phyloP scores from a whole-genome alignment of 257 asterid species.

The Solanum chilense region DNA sequence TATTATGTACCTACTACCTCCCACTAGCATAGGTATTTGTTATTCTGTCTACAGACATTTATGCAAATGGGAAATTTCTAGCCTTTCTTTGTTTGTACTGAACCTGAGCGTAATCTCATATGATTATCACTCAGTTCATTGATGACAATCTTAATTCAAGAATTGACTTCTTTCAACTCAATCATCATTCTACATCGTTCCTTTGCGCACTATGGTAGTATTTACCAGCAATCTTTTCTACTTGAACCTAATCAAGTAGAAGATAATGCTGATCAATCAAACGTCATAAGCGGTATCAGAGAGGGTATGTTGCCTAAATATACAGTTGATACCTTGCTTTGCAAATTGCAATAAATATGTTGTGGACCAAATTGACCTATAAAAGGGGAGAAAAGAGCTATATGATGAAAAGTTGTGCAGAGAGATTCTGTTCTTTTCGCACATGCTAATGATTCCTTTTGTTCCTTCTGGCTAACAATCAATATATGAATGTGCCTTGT shows the following conservation, averaged over 20 bases:
- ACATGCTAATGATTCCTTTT: constrained; percentile 5
- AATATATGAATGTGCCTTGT: not conserved
- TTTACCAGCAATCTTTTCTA: not conserved
- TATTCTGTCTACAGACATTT: not conserved
- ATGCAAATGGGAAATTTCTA: not conserved
- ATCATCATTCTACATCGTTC: not conserved
- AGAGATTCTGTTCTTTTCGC: constrained; percentile 2
- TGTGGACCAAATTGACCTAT: not conserved
- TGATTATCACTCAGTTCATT: not conserved
- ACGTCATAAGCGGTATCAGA: not conserved
- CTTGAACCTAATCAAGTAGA: not conserved
- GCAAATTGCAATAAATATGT: not conserved
- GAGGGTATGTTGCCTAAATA: not conserved
- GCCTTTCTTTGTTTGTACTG: not conserved
- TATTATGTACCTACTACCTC: not conserved
- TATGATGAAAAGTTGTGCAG: not conserved
- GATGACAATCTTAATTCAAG: not conserved
- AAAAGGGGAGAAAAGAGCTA: not conserved
- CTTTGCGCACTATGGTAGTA: not conserved
- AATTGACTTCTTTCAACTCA: not conserved
- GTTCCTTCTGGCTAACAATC: constrained; percentile 2
- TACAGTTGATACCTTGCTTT: not conserved
- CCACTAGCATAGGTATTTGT: not conserved
- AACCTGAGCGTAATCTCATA: not conserved
- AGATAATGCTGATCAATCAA: not conserved